These are phyloP conservation scores for Spathaspora passalidarum DNA, from an alignment of 805 yeast genomes.

Conservation along the genomic window DNA sequence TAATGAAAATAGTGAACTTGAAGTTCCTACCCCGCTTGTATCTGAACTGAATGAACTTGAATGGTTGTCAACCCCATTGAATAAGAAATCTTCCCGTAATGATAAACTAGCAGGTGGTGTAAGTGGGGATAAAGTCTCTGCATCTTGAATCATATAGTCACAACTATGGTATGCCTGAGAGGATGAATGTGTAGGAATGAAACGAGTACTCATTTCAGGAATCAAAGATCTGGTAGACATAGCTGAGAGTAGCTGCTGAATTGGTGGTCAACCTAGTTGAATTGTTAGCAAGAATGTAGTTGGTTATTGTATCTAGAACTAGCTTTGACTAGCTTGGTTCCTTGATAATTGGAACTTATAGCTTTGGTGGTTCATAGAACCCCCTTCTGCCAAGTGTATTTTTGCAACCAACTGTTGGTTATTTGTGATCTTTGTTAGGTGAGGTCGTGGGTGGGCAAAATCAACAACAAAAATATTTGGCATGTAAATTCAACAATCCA, in stretches of 20 bases:
- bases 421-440: not conserved
- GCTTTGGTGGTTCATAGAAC: not conserved
- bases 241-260: not conserved
- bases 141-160: not conserved
- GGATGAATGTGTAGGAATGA: constrained; percentile 17
- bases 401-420: constrained; percentile 4
- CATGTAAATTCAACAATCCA: not conserved
- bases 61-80: constrained; percentile 5
- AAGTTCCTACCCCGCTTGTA: not conserved
- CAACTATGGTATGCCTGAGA: constrained; percentile 14
- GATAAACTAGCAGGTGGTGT: constrained; percentile 10
- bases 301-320: not conserved
- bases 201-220: constrained; percentile 11
- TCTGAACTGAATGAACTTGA: constrained; percentile 1
- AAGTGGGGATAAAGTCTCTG: not conserved
- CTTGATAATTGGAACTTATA: not conserved
- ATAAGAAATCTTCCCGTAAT: constrained; percentile 17
- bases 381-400: not conserved
- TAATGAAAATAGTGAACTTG: constrained; percentile 1
- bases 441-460: not conserved
- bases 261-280: not conserved
- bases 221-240: constrained; percentile 4
- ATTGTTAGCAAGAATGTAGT: not conserved
- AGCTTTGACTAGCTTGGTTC: not conserved
- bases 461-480: too few species aligned